phyloP scores from a whole-genome alignment of 176 grass and related monocot species.

The Cymbopogon citratus region DNA sequence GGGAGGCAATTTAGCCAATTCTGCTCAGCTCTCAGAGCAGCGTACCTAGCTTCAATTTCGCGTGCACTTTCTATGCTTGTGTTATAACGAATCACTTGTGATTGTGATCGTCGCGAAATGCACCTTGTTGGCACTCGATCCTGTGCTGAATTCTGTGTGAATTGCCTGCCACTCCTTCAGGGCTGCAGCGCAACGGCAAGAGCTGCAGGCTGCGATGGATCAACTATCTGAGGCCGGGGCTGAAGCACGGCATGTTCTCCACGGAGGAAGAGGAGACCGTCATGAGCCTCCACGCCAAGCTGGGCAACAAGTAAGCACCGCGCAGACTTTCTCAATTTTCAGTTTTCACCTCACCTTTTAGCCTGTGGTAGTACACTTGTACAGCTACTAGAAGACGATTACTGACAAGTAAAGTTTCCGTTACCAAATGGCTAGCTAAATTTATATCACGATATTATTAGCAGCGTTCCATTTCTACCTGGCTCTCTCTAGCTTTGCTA shows the following conservation, averaged over 20 bases:
- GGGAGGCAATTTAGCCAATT: not conserved
- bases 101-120: constrained; percentile 47
- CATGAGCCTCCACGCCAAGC: constrained; percentile 54
- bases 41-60: not conserved
- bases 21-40: not conserved
- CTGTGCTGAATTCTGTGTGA: not conserved
- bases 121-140: not conserved
- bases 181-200: constrained; percentile 87
- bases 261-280: constrained; percentile 56
- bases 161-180: constrained; percentile 33
- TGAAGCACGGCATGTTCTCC: constrained; percentile 84
- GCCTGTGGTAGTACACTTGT: not conserved
- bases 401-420: not conserved
- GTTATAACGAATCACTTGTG: not conserved
- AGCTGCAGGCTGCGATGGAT: constrained; percentile 98
- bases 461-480: not conserved
- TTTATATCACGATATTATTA: no score
- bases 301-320: constrained; percentile 88
- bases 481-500: not conserved
- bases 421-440: not conserved
- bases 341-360: constrained; percentile 15
- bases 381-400: not conserved
- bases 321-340: not conserved
- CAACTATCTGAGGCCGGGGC: constrained; percentile 91
- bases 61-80: not conserved